Evolutionary conservation across 2,329 filamentous ascomycete genomes (phyloP).

Genomic region (Dryadomyces quercivorus): DNA sequence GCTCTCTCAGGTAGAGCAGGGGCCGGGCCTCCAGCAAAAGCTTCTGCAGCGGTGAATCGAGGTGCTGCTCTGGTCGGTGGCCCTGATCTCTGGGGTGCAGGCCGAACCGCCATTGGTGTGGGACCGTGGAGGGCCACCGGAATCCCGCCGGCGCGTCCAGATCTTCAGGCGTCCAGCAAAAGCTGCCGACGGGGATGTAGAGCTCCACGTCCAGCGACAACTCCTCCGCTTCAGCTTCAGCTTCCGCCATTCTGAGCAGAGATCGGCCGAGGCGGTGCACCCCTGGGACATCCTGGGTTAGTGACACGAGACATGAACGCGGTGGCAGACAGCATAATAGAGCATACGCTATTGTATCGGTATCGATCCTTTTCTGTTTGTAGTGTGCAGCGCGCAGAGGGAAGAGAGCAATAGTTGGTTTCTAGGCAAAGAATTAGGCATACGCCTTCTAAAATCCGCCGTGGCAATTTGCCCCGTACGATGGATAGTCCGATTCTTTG

Average conservation of each 20-base stretch:
- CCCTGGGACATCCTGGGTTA: neutral
- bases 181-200: conserved; percentile 7
- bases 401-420: neutral
- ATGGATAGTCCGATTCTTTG: no score
- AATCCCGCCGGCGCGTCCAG: neutral
- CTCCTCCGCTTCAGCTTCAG: no score
- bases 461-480: no score
- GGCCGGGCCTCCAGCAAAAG: conserved; percentile 5
- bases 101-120: no score
- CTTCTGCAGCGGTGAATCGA: conserved; percentile 4
- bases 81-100: neutral
- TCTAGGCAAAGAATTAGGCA: no score
- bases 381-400: no score
- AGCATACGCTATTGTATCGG: no score
- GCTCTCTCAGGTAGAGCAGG: conserved; percentile 7
- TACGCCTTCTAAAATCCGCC: neutral
- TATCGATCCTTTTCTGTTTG: no score
- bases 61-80: neutral
- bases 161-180: neutral
- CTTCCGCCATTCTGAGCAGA: neutral
- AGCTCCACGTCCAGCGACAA: neutral
- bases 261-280: neutral
- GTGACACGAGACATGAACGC: no score
- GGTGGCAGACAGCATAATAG: no score
- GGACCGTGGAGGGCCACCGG: neutral